Evolutionary conservation across 345 rosid genomes (phyloP), one percentile per base, ranked within the genome.

Genomic region (Hibiscus mutabilis): DNA sequence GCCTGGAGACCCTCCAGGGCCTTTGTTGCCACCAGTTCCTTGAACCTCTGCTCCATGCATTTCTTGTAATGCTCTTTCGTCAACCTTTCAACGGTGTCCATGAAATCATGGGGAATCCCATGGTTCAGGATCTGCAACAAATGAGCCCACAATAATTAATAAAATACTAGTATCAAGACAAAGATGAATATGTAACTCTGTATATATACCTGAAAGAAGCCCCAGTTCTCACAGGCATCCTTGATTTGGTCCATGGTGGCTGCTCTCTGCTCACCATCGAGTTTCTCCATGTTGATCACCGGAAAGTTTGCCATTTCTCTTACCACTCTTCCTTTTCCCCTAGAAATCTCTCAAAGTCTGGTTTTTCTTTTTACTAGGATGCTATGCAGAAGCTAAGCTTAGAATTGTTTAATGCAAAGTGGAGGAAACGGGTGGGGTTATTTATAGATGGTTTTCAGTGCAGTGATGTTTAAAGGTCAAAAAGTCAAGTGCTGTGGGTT

Each of bases 1-100:
- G 85, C 57, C 33, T 77, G 72, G 62, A 87, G 83, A 52, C 79
- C 85, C 19, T 86, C 91, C 1, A 89, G 87, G 2, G 85, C 96
- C 68, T 79, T 88, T 79, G 91, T 81, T 25, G 87, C 59, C 2
- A 55, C 14, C 12, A 19, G 12, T 21, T 21, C 59, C 24, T 53
- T 83, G 74, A 94, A 94, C 76, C 93, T 87, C 29, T 87, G 87
- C 81, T 91, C 95, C 98, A 90, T 86, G 35, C 95, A 82, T 71
- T 87, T 94, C 83, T 77, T 85, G 89, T 94, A 91, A 70, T 91
- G 97, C 18, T 76, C 92, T 60, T 91, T 94, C 0, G 96, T 87
- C 85, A 88, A 46, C 44, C 73, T 83, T 82, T 94, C 98, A 52
- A 94, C 82, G 2, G 55, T 88, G 88, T 94, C 98, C 60, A 94